phyloP scores from a whole-genome alignment of 805 yeast species.

The Candida corydali region DNA sequence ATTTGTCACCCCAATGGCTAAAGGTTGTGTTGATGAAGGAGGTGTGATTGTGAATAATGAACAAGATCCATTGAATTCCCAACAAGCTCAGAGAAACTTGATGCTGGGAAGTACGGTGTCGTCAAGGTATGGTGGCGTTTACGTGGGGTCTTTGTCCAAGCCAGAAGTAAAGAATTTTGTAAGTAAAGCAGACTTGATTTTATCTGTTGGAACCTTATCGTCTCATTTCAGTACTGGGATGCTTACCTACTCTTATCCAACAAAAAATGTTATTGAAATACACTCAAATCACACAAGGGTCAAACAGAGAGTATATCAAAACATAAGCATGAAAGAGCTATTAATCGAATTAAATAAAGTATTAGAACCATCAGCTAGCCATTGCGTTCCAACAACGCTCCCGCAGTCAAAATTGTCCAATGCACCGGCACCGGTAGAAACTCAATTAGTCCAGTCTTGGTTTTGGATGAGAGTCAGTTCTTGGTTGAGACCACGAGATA shows the following conservation, averaged over 20 bases:
- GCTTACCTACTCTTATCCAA: constrained; percentile 35
- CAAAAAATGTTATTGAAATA: constrained; percentile 37
- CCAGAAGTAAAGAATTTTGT: constrained; percentile 35
- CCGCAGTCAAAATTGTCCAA: constrained; percentile 48
- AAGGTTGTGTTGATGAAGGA: constrained; percentile 34
- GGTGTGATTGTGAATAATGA: constrained; percentile 17
- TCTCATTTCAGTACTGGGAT: constrained; percentile 41
- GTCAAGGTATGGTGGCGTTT: constrained; percentile 36
- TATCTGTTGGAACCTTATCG: constrained; percentile 35
- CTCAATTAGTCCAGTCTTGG: constrained; percentile 54
- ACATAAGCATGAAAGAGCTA: constrained; percentile 42
- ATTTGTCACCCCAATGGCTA: constrained; percentile 39
- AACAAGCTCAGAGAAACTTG: constrained; percentile 19
- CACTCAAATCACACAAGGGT: constrained; percentile 40
- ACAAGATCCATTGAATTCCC: constrained; percentile 22
- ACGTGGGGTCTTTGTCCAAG: constrained; percentile 34
- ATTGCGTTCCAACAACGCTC: constrained; percentile 50
- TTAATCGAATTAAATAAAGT: constrained; percentile 39
- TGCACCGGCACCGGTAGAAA: constrained; percentile 32
- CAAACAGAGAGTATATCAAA: constrained; percentile 37
- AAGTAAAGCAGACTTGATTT: constrained; percentile 32
- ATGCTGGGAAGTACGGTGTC: constrained; percentile 16
- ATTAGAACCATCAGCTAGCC: constrained; percentile 32
- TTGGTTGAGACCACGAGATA: constrained; percentile 64
- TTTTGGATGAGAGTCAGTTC: constrained; percentile 61